A percentile compares a stretch with the other conserved stretches of the same genome.
phyloP scores from a whole-genome alignment of 768 basidiomycete species.

The Megacollybia marginata region DNA sequence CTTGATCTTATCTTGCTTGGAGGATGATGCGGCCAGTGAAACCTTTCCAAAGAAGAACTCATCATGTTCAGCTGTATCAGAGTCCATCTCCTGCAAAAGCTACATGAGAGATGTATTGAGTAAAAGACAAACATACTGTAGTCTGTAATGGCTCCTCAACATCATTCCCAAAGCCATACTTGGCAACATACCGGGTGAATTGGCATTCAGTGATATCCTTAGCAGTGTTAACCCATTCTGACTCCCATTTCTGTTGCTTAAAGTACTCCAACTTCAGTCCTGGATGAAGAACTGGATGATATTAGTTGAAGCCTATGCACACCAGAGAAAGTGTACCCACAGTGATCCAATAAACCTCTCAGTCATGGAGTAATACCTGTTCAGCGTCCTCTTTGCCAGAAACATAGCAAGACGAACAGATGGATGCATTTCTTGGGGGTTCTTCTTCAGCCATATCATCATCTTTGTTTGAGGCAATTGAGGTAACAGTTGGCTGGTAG shows the following conservation, averaged over 20 bases:
- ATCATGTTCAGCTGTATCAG: too few relatives aligned
- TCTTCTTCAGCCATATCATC: too few relatives aligned
- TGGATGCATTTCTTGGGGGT: not conserved
- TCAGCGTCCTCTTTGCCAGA: conserved; percentile 13
- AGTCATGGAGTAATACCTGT: conserved; percentile 14
- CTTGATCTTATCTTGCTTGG: not conserved
- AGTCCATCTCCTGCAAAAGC: too few relatives aligned
- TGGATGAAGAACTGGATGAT: conserved; percentile 17
- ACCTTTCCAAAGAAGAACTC: not conserved
- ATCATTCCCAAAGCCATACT: not conserved
- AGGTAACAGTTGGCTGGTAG: too few relatives aligned
- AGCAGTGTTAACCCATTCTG: conserved; percentile 11
- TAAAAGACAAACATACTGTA: too few relatives aligned
- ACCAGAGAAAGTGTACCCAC: conserved; percentile 12
- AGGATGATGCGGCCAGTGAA: not conserved
- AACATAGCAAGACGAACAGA: conserved; percentile 3
- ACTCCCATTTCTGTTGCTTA: conserved; percentile 10
- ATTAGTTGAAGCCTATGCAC: too few relatives aligned
- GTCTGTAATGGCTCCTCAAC: not conserved
- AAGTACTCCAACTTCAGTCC: conserved; percentile 20
- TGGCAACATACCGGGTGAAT: conserved; percentile 1
- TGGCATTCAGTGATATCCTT: not conserved
- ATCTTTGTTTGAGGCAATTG: too few relatives aligned
- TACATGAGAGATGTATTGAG: too few relatives aligned
- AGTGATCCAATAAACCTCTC: conserved; percentile 16